Evolutionary conservation across 768 basidiomycete genomes (phyloP).

Genomic region (Phlebiopsis flavidoalba): DNA sequence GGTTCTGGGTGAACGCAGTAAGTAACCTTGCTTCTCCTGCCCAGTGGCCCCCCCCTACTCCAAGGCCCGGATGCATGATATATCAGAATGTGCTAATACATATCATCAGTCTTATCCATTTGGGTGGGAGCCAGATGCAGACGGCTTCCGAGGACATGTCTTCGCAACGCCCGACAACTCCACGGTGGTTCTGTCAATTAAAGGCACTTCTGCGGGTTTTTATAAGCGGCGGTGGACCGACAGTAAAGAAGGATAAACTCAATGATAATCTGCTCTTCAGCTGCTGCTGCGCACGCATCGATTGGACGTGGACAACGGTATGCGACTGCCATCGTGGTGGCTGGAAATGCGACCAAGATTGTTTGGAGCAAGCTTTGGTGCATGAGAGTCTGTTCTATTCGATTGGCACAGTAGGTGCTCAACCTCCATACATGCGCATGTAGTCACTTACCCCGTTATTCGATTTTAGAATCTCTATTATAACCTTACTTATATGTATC

Average conservation of each 20-base stretch:
- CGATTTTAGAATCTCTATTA: slow-evolving; percentile 81
- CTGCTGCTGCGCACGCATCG: slow-evolving; percentile 91
- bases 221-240: slow-evolving; percentile 74
- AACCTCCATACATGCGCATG: background rate
- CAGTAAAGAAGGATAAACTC: slow-evolving; percentile 85
- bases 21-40: slow-evolving; percentile 12
- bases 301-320: slow-evolving; percentile 92
- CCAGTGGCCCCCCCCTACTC: background rate
- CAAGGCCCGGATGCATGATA: background rate
- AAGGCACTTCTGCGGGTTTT: slow-evolving; percentile 85
- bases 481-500: slow-evolving; percentile 91
- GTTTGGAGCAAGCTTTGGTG: slow-evolving; percentile 68
- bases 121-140: slow-evolving; percentile 86
- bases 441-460: background rate
- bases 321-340: slow-evolving; percentile 83
- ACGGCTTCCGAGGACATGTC: slow-evolving; percentile 89
- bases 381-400: slow-evolving; percentile 87
- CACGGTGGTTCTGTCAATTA: slow-evolving; percentile 85
- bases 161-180: slow-evolving; percentile 81
- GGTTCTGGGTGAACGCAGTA: slow-evolving; percentile 55
- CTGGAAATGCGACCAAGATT: slow-evolving; percentile 77
- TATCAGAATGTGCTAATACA: background rate
- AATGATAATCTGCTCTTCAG: slow-evolving; percentile 93
- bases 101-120: slow-evolving; percentile 63
- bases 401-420: slow-evolving; percentile 68